Conservation (phyloP, 192 early-diverging fungal species). For the Geosiphon pyriformis region DNA sequence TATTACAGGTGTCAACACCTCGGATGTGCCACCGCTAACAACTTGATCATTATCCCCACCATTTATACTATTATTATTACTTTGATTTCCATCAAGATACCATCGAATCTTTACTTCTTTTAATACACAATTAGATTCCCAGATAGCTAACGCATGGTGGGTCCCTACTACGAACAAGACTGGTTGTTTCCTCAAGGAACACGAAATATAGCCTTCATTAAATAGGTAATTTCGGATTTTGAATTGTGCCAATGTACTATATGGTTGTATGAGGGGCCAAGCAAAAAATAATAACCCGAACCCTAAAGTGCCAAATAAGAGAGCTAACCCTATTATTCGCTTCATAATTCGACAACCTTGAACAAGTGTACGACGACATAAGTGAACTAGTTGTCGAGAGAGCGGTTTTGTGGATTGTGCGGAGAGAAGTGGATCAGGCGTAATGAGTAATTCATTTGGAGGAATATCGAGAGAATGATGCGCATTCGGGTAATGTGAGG, state of each 20-base stretch:
- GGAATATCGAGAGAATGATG: no score
- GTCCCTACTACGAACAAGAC: slow-evolving; percentile 47
- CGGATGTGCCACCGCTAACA: not conserved
- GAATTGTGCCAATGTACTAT: slow-evolving; percentile 26
- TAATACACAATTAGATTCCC: slow-evolving; percentile 52
- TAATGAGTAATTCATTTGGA: no score
- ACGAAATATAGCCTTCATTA: slow-evolving; percentile 41
- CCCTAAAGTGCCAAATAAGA: not conserved
- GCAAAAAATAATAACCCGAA: not conserved
- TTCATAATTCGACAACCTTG: not conserved
- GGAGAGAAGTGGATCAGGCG: no score
- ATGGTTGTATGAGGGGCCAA: not conserved
- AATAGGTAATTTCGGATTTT: slow-evolving; percentile 45
- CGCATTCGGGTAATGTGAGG: no score
- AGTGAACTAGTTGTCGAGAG: not conserved
- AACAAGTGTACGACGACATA: not conserved
- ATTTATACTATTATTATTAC: slow-evolving; percentile 1
- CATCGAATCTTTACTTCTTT: slow-evolving; percentile 41
- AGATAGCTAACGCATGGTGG: slow-evolving; percentile 43
- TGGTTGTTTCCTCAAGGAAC: slow-evolving; percentile 49
- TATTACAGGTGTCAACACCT: slow-evolving; percentile 15
- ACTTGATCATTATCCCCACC: not conserved
- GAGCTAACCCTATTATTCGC: not conserved
- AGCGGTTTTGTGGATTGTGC: not conserved
- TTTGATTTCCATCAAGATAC: slow-evolving; percentile 25